Conservation (phyloP, 2,329 filamentous ascomycete species). For the Sclerotinia glacialis region DNA sequence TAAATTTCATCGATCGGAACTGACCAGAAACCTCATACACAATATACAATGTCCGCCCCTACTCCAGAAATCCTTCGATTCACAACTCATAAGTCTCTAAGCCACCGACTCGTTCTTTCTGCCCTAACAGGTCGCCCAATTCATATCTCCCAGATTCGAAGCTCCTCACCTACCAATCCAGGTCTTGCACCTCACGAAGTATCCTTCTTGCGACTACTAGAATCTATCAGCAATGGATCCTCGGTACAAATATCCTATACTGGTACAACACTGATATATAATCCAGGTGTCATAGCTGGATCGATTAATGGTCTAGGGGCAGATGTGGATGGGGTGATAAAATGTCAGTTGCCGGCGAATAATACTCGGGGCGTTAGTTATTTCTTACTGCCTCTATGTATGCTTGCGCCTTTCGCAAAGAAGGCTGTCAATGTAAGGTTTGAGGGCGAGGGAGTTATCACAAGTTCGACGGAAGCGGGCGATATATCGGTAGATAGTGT, state of each 20-base stretch:
- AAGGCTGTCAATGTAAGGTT: slow-evolving; percentile 86
- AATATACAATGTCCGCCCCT: slow-evolving; percentile 36
- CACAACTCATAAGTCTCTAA: slow-evolving; percentile 78
- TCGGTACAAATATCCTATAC: slow-evolving; percentile 95
- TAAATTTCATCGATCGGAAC: slow-evolving; percentile 16
- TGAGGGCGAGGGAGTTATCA: slow-evolving; percentile 88
- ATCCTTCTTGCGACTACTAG: slow-evolving; percentile 91
- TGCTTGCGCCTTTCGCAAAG: slow-evolving; percentile 92
- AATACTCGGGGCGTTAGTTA: slow-evolving; percentile 83
- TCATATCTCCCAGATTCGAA: slow-evolving; percentile 91
- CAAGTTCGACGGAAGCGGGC: slow-evolving; percentile 74
- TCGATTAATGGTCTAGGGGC: slow-evolving; percentile 70
- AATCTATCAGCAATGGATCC: slow-evolving; percentile 91
- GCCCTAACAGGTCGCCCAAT: slow-evolving; percentile 87
- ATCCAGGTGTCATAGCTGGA: slow-evolving; percentile 88
- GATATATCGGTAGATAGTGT: slow-evolving; percentile 93
- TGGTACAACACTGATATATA: slow-evolving; percentile 88
- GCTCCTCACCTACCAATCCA: slow-evolving; percentile 78
- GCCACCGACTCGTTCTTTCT: slow-evolving; percentile 80
- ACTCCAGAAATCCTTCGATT: slow-evolving; percentile 62
- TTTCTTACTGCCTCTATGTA: slow-evolving; percentile 83
- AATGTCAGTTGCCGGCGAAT: slow-evolving; percentile 73
- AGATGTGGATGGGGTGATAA: slow-evolving; percentile 62
- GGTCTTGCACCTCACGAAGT: slow-evolving; percentile 91
- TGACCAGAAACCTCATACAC: slow-evolving; percentile 14